Evolutionary conservation across 2,329 filamentous ascomycete genomes (phyloP), one percentile per base, ranked within the genome.

Genomic region (Fusarium sulawesiense): DNA sequence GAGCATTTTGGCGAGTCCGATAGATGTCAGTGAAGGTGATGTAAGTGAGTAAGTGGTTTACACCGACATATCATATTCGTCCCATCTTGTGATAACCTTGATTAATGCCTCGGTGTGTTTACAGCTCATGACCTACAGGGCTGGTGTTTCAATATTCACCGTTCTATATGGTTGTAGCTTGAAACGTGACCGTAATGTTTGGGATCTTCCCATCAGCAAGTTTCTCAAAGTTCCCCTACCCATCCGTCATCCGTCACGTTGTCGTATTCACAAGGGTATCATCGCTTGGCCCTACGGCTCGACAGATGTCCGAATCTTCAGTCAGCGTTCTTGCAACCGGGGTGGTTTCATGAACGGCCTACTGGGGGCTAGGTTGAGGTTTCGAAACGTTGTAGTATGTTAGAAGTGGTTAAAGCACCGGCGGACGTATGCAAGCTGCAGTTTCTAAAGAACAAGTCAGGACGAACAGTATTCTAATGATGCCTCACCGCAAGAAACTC

Each of bases 241-340:
- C 32, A 51, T 16, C 21, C 30, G 48, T 21, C 48, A 64, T 44
- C 47, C 67, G 60, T 50, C 40, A 32, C 37, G 48, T 45, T 42
- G 53, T 49, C 51, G 40, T 37, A 37, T 37, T 37, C 34, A 45
- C 59, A 64, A 66, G 64, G 64, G 67, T 71, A 37, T 49, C 10
- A 65, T 71, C 67, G 68, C 59, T 60, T 70, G 68, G 68, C 68
- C 68, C 55, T 70, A 71, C 49, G 64, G 51, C 58, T 56, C 37
- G 20, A 32, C 47, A 56, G 58, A 49, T 49, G 64, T 60, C 67
- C 68, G 63, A 68, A 56, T 60, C 32, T 56, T 45, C 64, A 56
- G 68, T 47, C 64, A 44, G 21, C 44, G 21, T 32, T 50, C 60
- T 61, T 53, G 49, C 30, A 42, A 42, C 49, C 34, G 49, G 34